phyloP scores from a whole-genome alignment of 2,329 filamentous ascomycete genomes.

The Ilyonectria mors-panacis region DNA sequence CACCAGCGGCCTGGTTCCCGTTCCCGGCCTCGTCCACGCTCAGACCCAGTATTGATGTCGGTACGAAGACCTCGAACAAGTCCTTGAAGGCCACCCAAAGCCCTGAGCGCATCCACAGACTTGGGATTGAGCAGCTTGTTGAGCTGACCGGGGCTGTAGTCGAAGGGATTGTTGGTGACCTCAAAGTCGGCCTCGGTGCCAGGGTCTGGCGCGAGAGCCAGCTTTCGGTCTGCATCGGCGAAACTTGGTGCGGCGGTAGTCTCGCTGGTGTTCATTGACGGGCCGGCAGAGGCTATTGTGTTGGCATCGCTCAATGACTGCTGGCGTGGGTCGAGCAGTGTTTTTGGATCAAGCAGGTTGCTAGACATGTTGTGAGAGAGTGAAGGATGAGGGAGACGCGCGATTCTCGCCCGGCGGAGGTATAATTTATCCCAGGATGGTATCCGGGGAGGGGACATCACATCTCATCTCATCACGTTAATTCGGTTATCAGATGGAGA shows the following conservation, averaged over 20 bases:
- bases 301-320: conserved; percentile 35
- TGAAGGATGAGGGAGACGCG: conserved; percentile 6
- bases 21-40: conserved; percentile 74
- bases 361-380: conserved; percentile 29
- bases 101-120: conserved; percentile 78
- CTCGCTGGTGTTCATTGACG: conserved; percentile 7
- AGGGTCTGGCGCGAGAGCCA: neutral
- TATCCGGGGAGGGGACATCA: neutral
- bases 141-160: conserved; percentile 57
- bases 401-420: neutral
- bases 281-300: conserved; percentile 23
- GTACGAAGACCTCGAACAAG: conserved; percentile 79
- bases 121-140: conserved; percentile 84
- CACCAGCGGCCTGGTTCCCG: conserved; percentile 44
- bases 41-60: conserved; percentile 70
- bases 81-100: conserved; percentile 78
- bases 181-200: conserved; percentile 7
- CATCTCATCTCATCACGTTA: conserved; percentile 7
- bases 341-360: conserved; percentile 38
- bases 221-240: conserved; percentile 18
- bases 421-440: neutral
- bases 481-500: neutral
- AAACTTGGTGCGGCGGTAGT: conserved; percentile 36
- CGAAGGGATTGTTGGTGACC: conserved; percentile 14
- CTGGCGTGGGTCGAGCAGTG: conserved; percentile 35